These are phyloP conservation scores for Globisporangium echinulatum DNA, from an alignment of 352 stramenopile species.

Conservation along the genomic window DNA sequence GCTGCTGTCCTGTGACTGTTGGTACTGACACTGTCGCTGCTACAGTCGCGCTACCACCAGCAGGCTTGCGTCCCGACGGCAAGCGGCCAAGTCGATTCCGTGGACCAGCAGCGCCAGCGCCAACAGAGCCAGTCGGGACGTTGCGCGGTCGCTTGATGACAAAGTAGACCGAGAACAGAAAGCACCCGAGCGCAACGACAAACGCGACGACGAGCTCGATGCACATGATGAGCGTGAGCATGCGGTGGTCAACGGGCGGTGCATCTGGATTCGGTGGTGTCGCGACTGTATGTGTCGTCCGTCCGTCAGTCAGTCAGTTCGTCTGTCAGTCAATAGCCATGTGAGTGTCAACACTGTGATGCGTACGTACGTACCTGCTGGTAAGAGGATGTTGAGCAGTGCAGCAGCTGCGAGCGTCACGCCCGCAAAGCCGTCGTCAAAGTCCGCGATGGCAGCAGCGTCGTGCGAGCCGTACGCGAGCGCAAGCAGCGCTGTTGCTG, in stretches of 20 bases:
- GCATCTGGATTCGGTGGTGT: conserved; percentile 64
- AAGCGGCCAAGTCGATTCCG: conserved; percentile 4
- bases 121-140: not conserved
- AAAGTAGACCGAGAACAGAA: conserved; percentile 86
- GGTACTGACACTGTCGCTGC: not conserved
- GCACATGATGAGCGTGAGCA: conserved; percentile 83
- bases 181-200: conserved; percentile 68
- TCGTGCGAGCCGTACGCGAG: conserved; percentile 42
- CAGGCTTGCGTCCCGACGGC: conserved; percentile 7
- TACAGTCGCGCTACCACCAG: not conserved
- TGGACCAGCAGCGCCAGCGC: not conserved
- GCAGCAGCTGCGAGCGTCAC: conserved; percentile 56
- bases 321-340: not conserved
- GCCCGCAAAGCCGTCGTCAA: conserved; percentile 47
- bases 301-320: not conserved
- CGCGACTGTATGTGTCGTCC: conserved; percentile 23
- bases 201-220: conserved; percentile 82
- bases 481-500: conserved; percentile 10
- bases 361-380: conserved; percentile 29
- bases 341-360: too few species aligned
- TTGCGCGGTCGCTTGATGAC: conserved; percentile 74
- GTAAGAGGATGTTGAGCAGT: conserved; percentile 71
- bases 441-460: conserved; percentile 21
- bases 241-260: conserved; percentile 72
- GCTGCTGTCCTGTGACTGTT: not conserved